Evolutionary conservation across 2,329 filamentous ascomycete species (phyloP).

Genomic region (Talaromyces albobiverticillius): DNA sequence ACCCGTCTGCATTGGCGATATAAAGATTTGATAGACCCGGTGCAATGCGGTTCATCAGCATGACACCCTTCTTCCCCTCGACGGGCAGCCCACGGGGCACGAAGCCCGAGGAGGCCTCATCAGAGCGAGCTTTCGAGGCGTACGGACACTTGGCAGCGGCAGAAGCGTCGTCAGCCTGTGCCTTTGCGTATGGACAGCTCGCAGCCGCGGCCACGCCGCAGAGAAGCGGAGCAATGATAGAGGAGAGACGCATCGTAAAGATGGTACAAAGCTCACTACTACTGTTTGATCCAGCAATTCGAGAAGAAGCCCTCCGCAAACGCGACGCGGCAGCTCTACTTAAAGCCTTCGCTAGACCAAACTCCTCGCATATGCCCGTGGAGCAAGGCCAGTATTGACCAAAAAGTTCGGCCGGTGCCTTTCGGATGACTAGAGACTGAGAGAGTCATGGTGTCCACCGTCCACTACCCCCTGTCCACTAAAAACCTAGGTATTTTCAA

Average conservation of each 20-base stretch:
- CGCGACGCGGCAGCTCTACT: neutral
- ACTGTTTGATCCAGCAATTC: neutral
- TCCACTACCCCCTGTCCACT: neutral
- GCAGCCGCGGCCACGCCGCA: neutral
- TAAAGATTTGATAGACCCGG: slow-evolving; percentile 11
- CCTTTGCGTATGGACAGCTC: neutral
- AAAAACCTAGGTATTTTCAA: neutral
- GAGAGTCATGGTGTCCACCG: neutral
- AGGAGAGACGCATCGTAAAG: neutral
- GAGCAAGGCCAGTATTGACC: neutral
- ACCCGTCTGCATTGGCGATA: slow-evolving; percentile 14
- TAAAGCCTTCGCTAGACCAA: neutral
- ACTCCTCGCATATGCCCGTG: neutral
- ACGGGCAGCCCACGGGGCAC: neutral
- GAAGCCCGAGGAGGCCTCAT: neutral
- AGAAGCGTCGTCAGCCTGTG: neutral
- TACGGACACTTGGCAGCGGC: neutral
- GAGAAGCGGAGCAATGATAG: neutral
- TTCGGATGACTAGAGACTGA: too few relatives aligned
- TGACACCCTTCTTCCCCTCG: slow-evolving; percentile 6
- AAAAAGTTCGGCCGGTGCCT: neutral
- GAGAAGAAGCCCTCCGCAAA: neutral
- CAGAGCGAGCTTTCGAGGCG: neutral
- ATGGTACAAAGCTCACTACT: neutral
- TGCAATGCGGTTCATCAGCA: slow-evolving; percentile 15